Conservation (phyloP, 345 rosid genomes). For the Raphanus sativus region DNA sequence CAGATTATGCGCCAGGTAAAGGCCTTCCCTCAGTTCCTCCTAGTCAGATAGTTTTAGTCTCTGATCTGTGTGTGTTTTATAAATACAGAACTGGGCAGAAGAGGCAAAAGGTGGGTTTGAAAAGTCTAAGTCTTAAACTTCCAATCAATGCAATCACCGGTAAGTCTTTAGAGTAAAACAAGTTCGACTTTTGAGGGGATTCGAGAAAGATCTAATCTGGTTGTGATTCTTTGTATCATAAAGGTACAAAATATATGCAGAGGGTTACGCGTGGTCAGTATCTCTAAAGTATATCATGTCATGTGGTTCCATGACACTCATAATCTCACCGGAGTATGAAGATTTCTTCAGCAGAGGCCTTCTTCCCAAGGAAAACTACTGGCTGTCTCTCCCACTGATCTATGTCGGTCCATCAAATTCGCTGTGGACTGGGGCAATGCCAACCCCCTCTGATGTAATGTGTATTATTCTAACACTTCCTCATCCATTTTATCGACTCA, state of each 20-base stretch:
- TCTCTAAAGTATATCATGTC: slow-evolving; percentile 88
- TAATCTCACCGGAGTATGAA: slow-evolving; percentile 77
- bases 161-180: slow-evolving; percentile 25
- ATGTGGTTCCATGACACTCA: slow-evolving; percentile 75
- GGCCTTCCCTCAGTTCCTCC: background rate
- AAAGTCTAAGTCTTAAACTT: slow-evolving; percentile 69
- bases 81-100: slow-evolving; percentile 69
- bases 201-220: slow-evolving; percentile 2
- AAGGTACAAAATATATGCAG: slow-evolving; percentile 93
- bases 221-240: slow-evolving; percentile 19
- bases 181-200: too few relatives aligned
- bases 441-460: slow-evolving; percentile 62
- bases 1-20: slow-evolving; percentile 78
- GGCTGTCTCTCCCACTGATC: slow-evolving; percentile 66
- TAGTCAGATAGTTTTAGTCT: background rate
- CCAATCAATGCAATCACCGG: slow-evolving; percentile 78
- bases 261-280: slow-evolving; percentile 97
- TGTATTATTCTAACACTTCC: slow-evolving; percentile 5
- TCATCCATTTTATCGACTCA: background rate
- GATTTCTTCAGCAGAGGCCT: slow-evolving; percentile 92
- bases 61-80: background rate
- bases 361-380: slow-evolving; percentile 63
- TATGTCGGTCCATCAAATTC: slow-evolving; percentile 66
- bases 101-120: slow-evolving; percentile 70
- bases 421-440: slow-evolving; percentile 91